Base-by-base conservation (phyloP, 192 early-diverging fungal genomes). In the Linderina pennispora region DNA sequence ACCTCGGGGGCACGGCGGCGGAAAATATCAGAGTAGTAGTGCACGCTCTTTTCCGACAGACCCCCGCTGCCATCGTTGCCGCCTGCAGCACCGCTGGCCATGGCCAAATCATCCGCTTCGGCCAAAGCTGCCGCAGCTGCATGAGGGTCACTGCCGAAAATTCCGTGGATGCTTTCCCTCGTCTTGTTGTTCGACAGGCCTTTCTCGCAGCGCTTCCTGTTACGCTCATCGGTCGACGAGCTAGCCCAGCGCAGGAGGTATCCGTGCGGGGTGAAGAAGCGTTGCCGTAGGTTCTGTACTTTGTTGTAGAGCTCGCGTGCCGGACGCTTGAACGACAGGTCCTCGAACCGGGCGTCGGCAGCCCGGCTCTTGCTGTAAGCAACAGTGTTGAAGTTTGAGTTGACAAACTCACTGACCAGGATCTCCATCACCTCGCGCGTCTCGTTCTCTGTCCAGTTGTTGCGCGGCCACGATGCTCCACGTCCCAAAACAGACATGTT, bases 361-460 rank as follows among this genome's bases (percentile, higher is more conserved):
- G 53, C 53, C 24, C 55, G 55, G 43, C 48, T 61, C 18, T 68
- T 68, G 49, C 65, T 68, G 45, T 68, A 68, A 0, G 65, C 65
- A 0, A 38, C 48, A 0, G 65, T 68, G 2, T 46, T 43, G 37
- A 45, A 61, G 37, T 55, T 38, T 26, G 36, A 43, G 1, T 10
- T 8, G 28, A 68, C 53, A 40, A 68, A 68, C 58, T 68, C 65
- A 36, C 45, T 36, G 13, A 68, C 65, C 15, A 68, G 53, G 26
- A 68, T 61, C 23, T 56, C 58, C 65, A 68, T 68, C 23, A 68
- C 65, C 38, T 68, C 65, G 48, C 65, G 65, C 6, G 65, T 68
- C 36, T 68, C 65, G 8, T 48, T n/a, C 25, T 68, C 65, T 8
- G 65, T 60, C 65, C 65, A 68, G 50, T 68, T 68, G 49, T 68